Evolutionary conservation across 371 early-diverging fungal genomes (phyloP).

Genomic region (Syncephalastrum sp.): DNA sequence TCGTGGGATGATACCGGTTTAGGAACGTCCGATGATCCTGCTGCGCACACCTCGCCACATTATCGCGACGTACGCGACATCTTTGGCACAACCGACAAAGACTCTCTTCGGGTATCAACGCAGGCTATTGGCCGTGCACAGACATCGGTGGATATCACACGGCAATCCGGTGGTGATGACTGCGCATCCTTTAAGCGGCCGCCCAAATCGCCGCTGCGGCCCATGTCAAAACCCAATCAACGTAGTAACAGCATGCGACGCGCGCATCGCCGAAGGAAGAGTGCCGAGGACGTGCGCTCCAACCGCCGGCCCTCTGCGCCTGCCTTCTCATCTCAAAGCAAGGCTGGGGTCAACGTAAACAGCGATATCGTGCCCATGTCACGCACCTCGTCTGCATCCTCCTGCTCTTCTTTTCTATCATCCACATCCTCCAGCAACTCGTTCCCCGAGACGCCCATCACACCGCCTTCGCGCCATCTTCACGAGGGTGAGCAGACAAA

Average conservation of each 20-base stretch:
- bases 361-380: conserved; percentile 12
- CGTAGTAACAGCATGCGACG: conserved; percentile 14
- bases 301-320: conserved; percentile 18
- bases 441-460: conserved; percentile 9
- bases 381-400: conserved; percentile 24
- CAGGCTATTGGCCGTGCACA: conserved; percentile 2
- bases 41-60: not conserved
- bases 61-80: conserved; percentile 41
- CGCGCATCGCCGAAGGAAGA: conserved; percentile 12
- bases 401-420: conserved; percentile 19
- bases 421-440: conserved; percentile 15
- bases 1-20: too few relatives aligned
- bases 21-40: not conserved
- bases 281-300: conserved; percentile 12
- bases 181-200: conserved; percentile 29
- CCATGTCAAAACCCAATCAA: conserved; percentile 9
- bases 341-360: not conserved
- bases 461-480: conserved; percentile 6
- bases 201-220: conserved; percentile 42
- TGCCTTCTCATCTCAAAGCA: conserved; percentile 8
- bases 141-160: conserved; percentile 3
- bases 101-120: not conserved
- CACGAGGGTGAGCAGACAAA: not conserved
- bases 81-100: conserved; percentile 17
- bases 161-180: conserved; percentile 4